Evolutionary conservation across 352 stramenopile genomes (phyloP), one percentile per base, ranked within the genome.

Genomic region (Phytophthora agathidicida): DNA sequence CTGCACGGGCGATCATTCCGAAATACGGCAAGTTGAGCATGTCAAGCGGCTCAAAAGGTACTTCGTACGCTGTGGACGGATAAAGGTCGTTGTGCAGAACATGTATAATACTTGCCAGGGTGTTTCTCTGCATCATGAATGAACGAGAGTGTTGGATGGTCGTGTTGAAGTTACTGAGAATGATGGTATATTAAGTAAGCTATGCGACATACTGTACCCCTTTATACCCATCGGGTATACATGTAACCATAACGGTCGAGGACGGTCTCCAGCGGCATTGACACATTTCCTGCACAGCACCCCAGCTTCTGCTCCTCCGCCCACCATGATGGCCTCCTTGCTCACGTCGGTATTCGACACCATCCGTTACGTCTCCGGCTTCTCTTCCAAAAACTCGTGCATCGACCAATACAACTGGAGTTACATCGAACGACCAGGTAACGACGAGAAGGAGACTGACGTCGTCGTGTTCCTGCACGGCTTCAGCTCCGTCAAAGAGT

Each of bases 401-500:
- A 51, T 83, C 14, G 73, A 84, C 66, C 42, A 83, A 32, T 87
- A 88, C 56, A 78, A 77, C 36, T 92, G 83, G 83, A 85, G 75
- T 36, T 92, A 86, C 74, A 81, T 92, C 27, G 77, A 92, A 54
- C 69, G 78, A 10, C 54, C 68, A 10, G 76, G 60, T 22, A 71
- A 77, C 28, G 62, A 68, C 36, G 51, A 77, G 7, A 60, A 75
- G 14, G 53, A 67, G 26, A 73, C 71, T 11, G 78, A 86, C 49
- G 52, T 78, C 0, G 75, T 93, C 1, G 70, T 91, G 8, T 86
- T 89, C 31, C 62, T 93, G 35, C 80, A 90, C 30, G 83, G 83
- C 51, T 93, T 93, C 59, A 84, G 74, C 45, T 86, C 77, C 20
- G 54, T 77, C 27, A 93, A 93, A 38, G 78, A 89, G 53, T 88